A percentile compares a stretch with the other conserved stretches of the same genome.
Evolutionary conservation across 2,329 filamentous ascomycete genomes (phyloP).

Genomic region (Aureobasidium sp.): DNA sequence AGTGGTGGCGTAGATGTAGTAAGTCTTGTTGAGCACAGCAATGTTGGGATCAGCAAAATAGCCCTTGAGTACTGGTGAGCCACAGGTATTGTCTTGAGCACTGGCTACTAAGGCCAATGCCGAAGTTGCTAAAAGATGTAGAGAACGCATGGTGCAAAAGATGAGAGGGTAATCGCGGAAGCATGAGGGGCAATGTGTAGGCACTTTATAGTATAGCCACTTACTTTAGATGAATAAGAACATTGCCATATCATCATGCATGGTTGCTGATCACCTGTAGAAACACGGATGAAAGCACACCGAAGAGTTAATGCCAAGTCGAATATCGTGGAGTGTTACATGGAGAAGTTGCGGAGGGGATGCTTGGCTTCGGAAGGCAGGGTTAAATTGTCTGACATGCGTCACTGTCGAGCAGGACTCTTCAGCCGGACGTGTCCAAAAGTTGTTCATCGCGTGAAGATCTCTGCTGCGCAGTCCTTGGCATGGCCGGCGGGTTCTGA

Average conservation of each 20-base stretch:
- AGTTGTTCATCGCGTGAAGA: background rate
- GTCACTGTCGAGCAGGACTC: background rate
- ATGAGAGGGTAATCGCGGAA: background rate
- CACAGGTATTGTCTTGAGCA: background rate
- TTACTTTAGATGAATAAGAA: background rate
- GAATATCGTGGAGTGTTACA: background rate
- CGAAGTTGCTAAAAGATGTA: background rate
- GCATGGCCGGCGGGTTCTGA: background rate
- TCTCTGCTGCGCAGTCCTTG: background rate
- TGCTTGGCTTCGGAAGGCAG: background rate
- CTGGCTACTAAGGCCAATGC: background rate
- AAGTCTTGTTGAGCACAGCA: slow-evolving; percentile 35
- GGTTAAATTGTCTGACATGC: background rate
- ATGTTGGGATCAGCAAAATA: slow-evolving; percentile 42
- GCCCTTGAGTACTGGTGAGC: slow-evolving; percentile 14
- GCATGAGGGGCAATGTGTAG: background rate
- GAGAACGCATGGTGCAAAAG: background rate
- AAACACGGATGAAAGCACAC: slow-evolving; percentile 1
- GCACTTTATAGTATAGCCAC: background rate
- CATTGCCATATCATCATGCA: background rate
- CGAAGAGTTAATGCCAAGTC: background rate
- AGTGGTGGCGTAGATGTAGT: slow-evolving; percentile 42
- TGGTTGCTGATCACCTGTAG: background rate
- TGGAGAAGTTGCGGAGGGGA: background rate
- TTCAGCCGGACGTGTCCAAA: background rate